phyloP scores from a whole-genome alignment of 83 land plant genomes.

The Larix sibirica region DNA sequence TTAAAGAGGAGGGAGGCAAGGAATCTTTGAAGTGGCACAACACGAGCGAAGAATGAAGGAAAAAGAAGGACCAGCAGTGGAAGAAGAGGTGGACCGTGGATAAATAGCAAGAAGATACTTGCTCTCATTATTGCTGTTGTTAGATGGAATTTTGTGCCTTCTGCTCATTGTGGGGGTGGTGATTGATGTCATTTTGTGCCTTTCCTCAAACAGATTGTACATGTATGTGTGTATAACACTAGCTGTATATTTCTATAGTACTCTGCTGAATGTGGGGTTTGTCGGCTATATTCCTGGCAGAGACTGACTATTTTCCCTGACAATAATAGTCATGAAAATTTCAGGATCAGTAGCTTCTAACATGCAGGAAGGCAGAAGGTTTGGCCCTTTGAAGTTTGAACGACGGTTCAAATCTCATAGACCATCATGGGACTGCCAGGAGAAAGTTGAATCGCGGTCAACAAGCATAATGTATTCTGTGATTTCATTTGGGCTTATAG shows the following conservation, averaged over 20 bases:
- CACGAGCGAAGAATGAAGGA: conserved; percentile 7
- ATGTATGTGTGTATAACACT: conserved; percentile 11
- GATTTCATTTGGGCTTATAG: neutral
- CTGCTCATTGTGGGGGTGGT: conserved; percentile 19
- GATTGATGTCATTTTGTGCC: conserved; percentile 19
- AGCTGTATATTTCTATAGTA: conserved; percentile 1
- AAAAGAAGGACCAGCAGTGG: conserved; percentile 16
- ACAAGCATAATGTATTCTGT: too few species aligned
- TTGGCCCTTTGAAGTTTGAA: neutral
- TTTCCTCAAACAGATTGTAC: conserved; percentile 2
- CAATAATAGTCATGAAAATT: conserved; percentile 7
- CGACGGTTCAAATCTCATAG: neutral
- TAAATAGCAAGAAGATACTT: conserved; percentile 14
- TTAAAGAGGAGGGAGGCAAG: conserved; percentile 4
- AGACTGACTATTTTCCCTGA: conserved; percentile 11
- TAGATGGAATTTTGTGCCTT: conserved; percentile 20
- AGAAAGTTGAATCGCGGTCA: too few species aligned
- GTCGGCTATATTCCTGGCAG: conserved; percentile 18
- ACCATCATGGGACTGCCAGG: neutral
- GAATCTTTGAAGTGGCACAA: conserved; percentile 11
- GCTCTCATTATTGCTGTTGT: conserved; percentile 17
- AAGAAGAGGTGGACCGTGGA: conserved; percentile 16
- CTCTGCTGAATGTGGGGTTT: neutral
- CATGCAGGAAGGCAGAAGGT: neutral
- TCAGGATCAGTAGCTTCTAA: neutral